Conservation (phyloP, 2,329 filamentous ascomycete species). For the Arthrobotrys sphaeroides region DNA sequence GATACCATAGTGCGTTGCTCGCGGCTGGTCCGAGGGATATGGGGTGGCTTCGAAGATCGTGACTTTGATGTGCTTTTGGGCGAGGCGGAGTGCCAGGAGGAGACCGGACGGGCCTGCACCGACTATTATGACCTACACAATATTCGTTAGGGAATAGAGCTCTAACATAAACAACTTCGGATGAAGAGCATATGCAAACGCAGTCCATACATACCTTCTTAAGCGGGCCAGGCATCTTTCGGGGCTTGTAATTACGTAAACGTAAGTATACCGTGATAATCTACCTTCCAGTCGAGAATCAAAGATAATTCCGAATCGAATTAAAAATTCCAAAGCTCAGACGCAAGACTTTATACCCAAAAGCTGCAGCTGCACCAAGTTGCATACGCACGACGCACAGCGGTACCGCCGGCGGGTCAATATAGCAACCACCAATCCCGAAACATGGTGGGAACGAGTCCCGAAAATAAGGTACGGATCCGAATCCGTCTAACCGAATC, state of each 20-base stretch:
- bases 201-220: constrained; percentile 17
- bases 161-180: neutral
- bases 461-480: constrained; percentile 40
- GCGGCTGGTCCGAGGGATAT: constrained; percentile 69
- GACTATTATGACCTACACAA: constrained; percentile 63
- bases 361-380: neutral
- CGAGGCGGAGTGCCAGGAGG: constrained; percentile 66
- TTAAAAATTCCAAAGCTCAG: neutral
- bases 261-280: too few species aligned
- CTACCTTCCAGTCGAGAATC: too few species aligned
- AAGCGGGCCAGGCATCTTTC: constrained; percentile 31
- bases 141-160: neutral
- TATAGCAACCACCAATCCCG: neutral
- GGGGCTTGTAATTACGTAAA: too few species aligned
- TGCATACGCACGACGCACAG: neutral
- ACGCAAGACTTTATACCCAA: neutral
- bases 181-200: neutral
- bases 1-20: constrained; percentile 71
- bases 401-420: neutral
- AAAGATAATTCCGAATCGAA: neutral
- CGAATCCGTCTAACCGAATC: constrained; percentile 42
- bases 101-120: constrained; percentile 67
- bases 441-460: neutral
- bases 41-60: constrained; percentile 68
- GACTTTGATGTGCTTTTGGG: constrained; percentile 66